These are phyloP conservation scores for Podospora appendiculata DNA, from an alignment of 495 filamentous ascomycete genomes.

Conservation along the genomic window DNA sequence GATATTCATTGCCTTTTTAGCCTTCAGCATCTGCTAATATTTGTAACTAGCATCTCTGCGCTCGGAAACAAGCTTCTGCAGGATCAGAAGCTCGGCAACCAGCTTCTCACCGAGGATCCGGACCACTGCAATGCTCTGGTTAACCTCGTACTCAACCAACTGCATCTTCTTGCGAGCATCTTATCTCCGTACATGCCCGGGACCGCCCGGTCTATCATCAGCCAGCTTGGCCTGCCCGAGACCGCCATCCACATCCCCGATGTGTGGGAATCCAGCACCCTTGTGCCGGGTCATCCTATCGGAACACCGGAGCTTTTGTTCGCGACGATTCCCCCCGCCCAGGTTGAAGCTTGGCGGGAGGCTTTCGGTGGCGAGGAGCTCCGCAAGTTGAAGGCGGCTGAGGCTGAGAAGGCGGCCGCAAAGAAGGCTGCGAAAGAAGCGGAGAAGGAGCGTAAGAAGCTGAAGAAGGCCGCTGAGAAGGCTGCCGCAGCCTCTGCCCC, in stretches of 20 bases:
- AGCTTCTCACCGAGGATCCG: slow-evolving; percentile 43
- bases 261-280: slow-evolving; percentile 48
- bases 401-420: neutral
- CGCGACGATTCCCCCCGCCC: slow-evolving; percentile 1
- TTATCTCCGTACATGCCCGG: slow-evolving; percentile 74
- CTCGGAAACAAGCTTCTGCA: slow-evolving; percentile 74
- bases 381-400: too few relatives aligned
- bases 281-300: slow-evolving; percentile 67
- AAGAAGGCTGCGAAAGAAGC: neutral
- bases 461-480: too few relatives aligned
- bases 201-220: slow-evolving; percentile 60
- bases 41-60: slow-evolving; percentile 38
- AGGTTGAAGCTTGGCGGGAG: too few relatives aligned
- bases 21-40: too few relatives aligned
- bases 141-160: slow-evolving; percentile 67
- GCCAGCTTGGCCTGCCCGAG: slow-evolving; percentile 51
- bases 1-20: too few relatives aligned
- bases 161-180: slow-evolving; percentile 66
- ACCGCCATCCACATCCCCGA: slow-evolving; percentile 51
- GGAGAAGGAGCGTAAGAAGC: neutral
- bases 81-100: slow-evolving; percentile 62
- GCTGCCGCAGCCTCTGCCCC: too few relatives aligned
- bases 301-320: slow-evolving; percentile 75
- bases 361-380: too few relatives aligned
- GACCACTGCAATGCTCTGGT: slow-evolving; percentile 66